Evolutionary conservation across 352 stramenopile genomes (phyloP), one percentile per base, ranked within the genome.

Genomic region (Lagenidium giganteum): DNA sequence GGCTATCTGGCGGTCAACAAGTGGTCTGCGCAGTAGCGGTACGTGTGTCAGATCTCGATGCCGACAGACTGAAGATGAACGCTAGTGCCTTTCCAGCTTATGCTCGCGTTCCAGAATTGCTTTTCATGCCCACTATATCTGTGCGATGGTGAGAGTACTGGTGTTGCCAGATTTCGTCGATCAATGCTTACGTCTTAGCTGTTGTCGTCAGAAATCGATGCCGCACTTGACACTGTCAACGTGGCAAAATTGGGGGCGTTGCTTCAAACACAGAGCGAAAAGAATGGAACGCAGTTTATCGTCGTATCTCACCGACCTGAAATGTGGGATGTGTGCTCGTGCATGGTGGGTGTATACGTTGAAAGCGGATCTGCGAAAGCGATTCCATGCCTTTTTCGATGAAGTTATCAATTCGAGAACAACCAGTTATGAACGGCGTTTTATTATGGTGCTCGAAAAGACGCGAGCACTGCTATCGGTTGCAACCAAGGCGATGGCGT

Each of bases 1-100:
- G 62, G 4, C 44, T 72, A 34, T 72, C 62, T 14, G 57, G 62
- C 8, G 62, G 62, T 3, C 62, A 72, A 20, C 62, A 72, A 57
- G 58, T 68, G 7, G 40, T 72, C 12, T 72, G 62, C 26, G 47
- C 57, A 2, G 53, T 72, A 2, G 65, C 62, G 39, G 58, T 71
- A 22, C 21, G 58, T 47, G 8, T 40, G 34, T 40, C 17, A 11
- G 17, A 40, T 40, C n/a, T n/a, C n/a, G n/a, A n/a, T 12, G 17
- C 17, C 9, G 34, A 40, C 18, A 13, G 8, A 20, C 14, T 40
- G 12, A 40, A n/a, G 9, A 24, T 20, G 8, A n/a, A 22, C 4
- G 18, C 14, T 26, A 16, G 4, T 34, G n/a, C 26, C 25, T 30
- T 14, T 40, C 11, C n/a, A 70, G 61, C 36, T 70, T 0, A 67